Conservation (phyloP, 345 rosid genomes). For the Acer negundo region DNA sequence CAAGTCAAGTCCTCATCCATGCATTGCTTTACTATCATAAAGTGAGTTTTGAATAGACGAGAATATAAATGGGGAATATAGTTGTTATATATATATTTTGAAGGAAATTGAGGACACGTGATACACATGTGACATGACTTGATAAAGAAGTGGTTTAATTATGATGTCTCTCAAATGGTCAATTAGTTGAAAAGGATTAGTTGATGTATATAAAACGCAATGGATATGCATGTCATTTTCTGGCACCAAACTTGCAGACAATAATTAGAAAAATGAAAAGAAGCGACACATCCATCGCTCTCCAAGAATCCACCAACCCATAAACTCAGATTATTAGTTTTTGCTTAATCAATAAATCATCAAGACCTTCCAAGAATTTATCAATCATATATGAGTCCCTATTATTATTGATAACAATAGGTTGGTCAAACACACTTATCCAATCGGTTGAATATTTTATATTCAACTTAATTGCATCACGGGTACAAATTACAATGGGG, state of each 20-base stretch:
- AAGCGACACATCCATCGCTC: slow-evolving; percentile 8
- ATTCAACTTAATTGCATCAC: too few species aligned
- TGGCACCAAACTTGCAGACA: neutral
- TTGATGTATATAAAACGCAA: slow-evolving; percentile 1
- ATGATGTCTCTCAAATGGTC: neutral
- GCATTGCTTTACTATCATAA: neutral
- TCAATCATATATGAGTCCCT: too few species aligned
- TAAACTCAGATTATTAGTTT: neutral
- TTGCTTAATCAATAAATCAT: slow-evolving; percentile 11
- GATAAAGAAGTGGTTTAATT: too few species aligned
- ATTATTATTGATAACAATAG: too few species aligned
- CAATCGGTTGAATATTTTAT: too few species aligned
- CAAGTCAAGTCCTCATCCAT: neutral
- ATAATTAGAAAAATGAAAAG: neutral
- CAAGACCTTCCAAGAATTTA: neutral
- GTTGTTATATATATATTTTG: slow-evolving; percentile 5
- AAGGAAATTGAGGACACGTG: neutral
- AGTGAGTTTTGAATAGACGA: neutral
- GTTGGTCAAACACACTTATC: too few species aligned
- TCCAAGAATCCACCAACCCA: neutral
- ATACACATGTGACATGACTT: too few species aligned
- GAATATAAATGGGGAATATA: slow-evolving; percentile 1
- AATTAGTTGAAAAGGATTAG: neutral
- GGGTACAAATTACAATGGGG: too few species aligned
- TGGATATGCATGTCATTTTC: neutral